These are phyloP conservation scores for Auxenochlorella pyrenoidosa DNA, from an alignment of 139 green algal species.

Conservation along the genomic window DNA sequence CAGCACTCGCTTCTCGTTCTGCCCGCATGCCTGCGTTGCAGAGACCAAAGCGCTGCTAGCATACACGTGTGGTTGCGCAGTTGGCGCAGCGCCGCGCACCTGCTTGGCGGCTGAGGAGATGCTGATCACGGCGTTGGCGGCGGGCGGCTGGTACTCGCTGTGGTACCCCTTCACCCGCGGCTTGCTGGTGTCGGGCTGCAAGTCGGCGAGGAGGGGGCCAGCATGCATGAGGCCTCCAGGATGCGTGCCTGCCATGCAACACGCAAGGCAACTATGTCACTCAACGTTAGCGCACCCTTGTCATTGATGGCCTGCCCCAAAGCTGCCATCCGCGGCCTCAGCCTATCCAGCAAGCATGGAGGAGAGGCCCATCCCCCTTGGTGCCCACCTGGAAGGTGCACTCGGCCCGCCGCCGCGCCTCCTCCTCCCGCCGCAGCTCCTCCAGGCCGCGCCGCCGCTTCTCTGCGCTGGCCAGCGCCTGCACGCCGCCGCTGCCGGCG, in stretches of 20 bases:
- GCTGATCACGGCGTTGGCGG: background rate
- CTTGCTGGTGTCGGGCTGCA: constrained; percentile 46
- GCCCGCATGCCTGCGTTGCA: too few species aligned
- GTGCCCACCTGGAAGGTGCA: constrained; percentile 49
- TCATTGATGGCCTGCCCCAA: too few species aligned
- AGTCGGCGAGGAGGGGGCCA: background rate
- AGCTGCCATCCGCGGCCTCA: too few species aligned
- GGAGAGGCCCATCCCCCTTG: background rate
- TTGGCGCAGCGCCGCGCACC: background rate
- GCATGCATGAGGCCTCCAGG: background rate
- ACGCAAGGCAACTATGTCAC: too few species aligned
- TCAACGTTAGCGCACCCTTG: too few species aligned
- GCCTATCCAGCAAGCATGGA: too few species aligned
- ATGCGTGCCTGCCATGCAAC: too few species aligned
- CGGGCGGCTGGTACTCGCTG: constrained; percentile 28
- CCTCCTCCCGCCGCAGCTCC: constrained; percentile 24
- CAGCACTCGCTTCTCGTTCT: too few species aligned
- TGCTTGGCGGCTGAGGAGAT: constrained; percentile 20
- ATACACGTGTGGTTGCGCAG: too few species aligned
- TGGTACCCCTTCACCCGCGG: constrained; percentile 29
- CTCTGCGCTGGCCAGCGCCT: constrained; percentile 37
- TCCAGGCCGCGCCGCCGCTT: constrained; percentile 24
- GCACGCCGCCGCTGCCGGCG: constrained; percentile 10
- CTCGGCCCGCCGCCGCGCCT: constrained; percentile 27
- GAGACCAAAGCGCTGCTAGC: too few species aligned